A percentile compares a stretch with the other conserved stretches of the same genome.
These are phyloP conservation scores for Boletus rubropictus DNA, from an alignment of 768 basidiomycete genomes.

Conservation along the genomic window DNA sequence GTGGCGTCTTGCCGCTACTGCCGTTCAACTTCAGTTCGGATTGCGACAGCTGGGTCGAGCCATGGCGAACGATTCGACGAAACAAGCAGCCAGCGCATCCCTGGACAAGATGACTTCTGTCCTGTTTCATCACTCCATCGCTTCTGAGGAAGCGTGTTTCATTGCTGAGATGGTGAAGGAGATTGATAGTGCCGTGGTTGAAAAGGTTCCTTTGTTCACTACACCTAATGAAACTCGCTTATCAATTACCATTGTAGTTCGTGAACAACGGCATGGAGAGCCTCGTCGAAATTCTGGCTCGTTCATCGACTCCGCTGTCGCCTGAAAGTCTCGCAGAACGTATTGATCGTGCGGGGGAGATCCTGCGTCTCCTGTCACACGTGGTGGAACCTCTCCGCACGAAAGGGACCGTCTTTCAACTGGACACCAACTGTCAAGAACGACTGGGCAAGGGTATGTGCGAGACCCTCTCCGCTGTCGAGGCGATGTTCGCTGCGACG, in stretches of 20 bases:
- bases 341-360: constrained; percentile 55
- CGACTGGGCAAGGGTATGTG: constrained; percentile 48
- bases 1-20: constrained; percentile 79
- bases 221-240: neutral
- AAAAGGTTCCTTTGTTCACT: constrained; percentile 43
- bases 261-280: constrained; percentile 68
- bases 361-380: constrained; percentile 62
- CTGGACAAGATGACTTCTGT: constrained; percentile 62
- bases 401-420: constrained; percentile 46
- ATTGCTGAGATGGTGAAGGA: constrained; percentile 78
- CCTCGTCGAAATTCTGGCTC: constrained; percentile 51
- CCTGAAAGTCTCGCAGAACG: constrained; percentile 33
- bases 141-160: constrained; percentile 75
- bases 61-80: constrained; percentile 48
- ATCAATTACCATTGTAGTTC: constrained; percentile 40
- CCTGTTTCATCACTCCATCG: constrained; percentile 68
- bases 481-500: constrained; percentile 30
- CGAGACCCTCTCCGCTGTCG: constrained; percentile 39
- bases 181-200: constrained; percentile 57
- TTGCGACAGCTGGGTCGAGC: constrained; percentile 69
- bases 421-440: constrained; percentile 44
- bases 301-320: constrained; percentile 22
- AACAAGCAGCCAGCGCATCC: constrained; percentile 50
- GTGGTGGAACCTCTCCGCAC: constrained; percentile 61
- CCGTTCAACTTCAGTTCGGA: constrained; percentile 71